Percentiles rank a stretch among this genome's conserved stretches.
These are phyloP conservation scores for Inga laurina DNA, from an alignment of 306 rosid genomes.

Conservation along the genomic window DNA sequence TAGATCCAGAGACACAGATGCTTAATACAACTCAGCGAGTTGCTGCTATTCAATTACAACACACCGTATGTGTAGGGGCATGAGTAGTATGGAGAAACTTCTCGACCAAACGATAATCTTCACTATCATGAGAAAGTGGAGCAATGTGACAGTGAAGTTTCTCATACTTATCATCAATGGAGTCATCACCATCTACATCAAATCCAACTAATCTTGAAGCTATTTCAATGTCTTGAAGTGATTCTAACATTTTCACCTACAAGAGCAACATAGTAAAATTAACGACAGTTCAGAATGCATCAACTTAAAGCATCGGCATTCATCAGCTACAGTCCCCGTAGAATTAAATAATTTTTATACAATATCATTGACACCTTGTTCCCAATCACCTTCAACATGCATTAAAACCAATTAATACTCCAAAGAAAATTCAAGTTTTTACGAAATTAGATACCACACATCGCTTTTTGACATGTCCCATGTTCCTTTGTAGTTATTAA, in stretches of 20 bases:
- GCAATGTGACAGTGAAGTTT: slow-evolving; percentile 75
- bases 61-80: slow-evolving; percentile 94
- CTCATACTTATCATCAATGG: slow-evolving; percentile 89
- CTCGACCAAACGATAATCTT: slow-evolving; percentile 76
- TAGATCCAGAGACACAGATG: not conserved
- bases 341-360: not conserved
- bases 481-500: not conserved
- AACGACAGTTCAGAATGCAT: slow-evolving; percentile 17
- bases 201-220: slow-evolving; percentile 97
- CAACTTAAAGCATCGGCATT: not conserved
- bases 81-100: slow-evolving; percentile 87
- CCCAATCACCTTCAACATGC: not conserved
- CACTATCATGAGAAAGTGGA: slow-evolving; percentile 86
- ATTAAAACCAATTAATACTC: slow-evolving; percentile 9
- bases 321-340: slow-evolving; percentile 15
- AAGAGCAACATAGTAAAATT: slow-evolving; percentile 23
- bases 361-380: slow-evolving; percentile 12
- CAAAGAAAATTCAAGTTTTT: not conserved
- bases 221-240: slow-evolving; percentile 97
- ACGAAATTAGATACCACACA: not conserved
- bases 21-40: not conserved
- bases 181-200: slow-evolving; percentile 71
- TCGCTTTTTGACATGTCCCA: slow-evolving; percentile 4
- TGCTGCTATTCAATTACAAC: slow-evolving; percentile 27
- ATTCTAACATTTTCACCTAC: slow-evolving; percentile 98